Evolutionary conservation across 176 grass and related monocot genomes (phyloP).

Genomic region (Poa annua): DNA sequence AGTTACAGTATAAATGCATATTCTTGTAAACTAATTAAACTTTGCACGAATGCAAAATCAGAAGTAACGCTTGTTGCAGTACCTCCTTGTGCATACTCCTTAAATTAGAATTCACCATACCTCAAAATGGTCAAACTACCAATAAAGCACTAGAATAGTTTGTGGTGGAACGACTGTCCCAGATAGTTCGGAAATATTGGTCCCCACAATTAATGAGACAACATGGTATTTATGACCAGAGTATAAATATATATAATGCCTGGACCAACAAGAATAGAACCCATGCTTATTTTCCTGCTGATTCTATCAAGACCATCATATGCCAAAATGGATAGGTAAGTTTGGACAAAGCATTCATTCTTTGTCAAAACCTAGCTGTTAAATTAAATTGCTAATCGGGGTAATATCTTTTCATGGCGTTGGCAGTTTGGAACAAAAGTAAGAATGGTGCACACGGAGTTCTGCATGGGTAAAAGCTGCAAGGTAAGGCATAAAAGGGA

Average conservation of each 20-base stretch:
- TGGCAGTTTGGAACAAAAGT: not conserved
- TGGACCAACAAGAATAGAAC: slow-evolving; percentile 1
- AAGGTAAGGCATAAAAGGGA: slow-evolving; percentile 1
- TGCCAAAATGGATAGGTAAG: not conserved
- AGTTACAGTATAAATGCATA: not conserved
- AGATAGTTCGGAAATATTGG: not conserved
- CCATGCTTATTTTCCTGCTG: not conserved
- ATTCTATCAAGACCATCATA: not conserved
- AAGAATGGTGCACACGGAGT: not conserved
- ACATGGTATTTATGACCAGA: slow-evolving; percentile 1
- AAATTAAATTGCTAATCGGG: slow-evolving; percentile 19
- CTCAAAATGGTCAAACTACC: not conserved
- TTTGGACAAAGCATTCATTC: not conserved
- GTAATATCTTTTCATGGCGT: not conserved
- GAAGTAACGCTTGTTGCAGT: slow-evolving; percentile 4
- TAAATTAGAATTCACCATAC: slow-evolving; percentile 11
- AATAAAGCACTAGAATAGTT: not conserved
- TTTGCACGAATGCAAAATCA: not conserved
- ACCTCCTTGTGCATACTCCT: slow-evolving; percentile 8
- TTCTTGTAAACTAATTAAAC: not conserved
- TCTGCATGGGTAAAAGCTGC: not conserved
- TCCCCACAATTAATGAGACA: not conserved
- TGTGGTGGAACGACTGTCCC: not conserved
- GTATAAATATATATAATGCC: slow-evolving; percentile 8
- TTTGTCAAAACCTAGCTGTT: not conserved